Evolutionary conservation across 225 moss, liverwort and hornwort species (phyloP), one percentile per base, ranked within the genome.

Genomic region (Ulota crispa): DNA sequence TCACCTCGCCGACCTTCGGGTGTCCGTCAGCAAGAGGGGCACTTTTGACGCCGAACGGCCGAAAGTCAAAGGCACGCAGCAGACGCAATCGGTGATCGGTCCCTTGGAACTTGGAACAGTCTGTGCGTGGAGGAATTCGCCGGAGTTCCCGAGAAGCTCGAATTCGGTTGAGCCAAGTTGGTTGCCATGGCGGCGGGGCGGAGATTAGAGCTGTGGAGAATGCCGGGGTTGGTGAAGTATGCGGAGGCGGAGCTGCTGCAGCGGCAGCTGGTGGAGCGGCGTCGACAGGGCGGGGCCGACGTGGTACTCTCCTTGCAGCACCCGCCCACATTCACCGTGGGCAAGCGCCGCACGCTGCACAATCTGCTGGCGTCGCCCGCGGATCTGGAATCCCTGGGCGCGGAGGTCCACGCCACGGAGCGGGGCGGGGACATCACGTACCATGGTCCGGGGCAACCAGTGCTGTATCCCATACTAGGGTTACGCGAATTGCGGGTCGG

Each of bases 371-470:
- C 92, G 9, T 82, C 89, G 16, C 89, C 93, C 26, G 85, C 76
- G 64, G 80, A 85, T 8, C 83, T 98, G 15, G 70, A 81, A 3
- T 62, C 69, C 23, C 37, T 95, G 8, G 91, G 94, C 0, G 94
- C 95, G 3, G 88, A 98, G 70, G 75, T 95, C 4, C 89, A 95
- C 31, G 15, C 30, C 30, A 73, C 94, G 5, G 91, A 98, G 47
- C 86, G 95, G 10, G 97, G 97, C 16, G 97, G 97, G 0, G 94
- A 98, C 83, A 95, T 98, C 72, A 98, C 97, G 2, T 94, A 94
- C 81, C 97, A 98, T 41, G 95, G 97, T 10, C 95, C 95, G 4
- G 89, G 87, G 20, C 95, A 98, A 66, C 92, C 94, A 1, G 92
- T 98, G 39, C 82, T 98, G 54, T 95, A 95, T 63, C 92, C 97